Evolutionary conservation across 257 asterid species (phyloP).

Genomic region (Eucommia ulmoides): DNA sequence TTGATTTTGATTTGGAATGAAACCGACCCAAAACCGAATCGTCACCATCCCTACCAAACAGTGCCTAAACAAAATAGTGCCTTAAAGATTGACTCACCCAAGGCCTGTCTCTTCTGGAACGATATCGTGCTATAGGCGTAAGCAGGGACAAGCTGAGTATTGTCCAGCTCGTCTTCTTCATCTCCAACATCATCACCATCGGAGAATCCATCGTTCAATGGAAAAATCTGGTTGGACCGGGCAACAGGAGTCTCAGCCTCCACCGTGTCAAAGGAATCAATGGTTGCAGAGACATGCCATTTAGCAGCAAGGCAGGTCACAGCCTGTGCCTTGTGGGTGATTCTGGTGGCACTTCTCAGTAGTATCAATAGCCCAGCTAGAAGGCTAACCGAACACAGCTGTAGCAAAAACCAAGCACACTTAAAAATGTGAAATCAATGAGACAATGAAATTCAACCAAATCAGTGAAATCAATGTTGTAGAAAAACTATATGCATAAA

Average conservation of each 20-base stretch:
- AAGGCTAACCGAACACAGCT: conserved; percentile 84
- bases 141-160: conserved; percentile 45
- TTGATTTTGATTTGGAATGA: no score
- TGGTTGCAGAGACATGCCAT: conserved; percentile 90
- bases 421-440: no score
- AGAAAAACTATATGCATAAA: no score
- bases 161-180: conserved; percentile 87
- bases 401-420: no score
- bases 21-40: no score
- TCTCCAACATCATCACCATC: conserved; percentile 77
- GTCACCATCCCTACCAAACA: no score
- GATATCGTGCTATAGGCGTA: conserved; percentile 66
- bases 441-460: no score
- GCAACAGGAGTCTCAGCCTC: conserved; percentile 42
- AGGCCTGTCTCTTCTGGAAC: conserved; percentile 85
- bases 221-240: conserved; percentile 14
- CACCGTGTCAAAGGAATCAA: conserved; percentile 50
- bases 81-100: conserved; percentile 32
- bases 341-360: conserved; percentile 70
- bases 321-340: conserved; percentile 87
- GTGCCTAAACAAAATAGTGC: neutral
- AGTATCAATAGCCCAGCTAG: conserved; percentile 69
- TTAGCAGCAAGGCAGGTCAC: conserved; percentile 91
- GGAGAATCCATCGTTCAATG: conserved; percentile 18
- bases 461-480: no score